A percentile compares a stretch with the other conserved stretches of the same genome.
Evolutionary conservation across 2,329 filamentous ascomycete species (phyloP).

Genomic region (Calonectria leucothoes): DNA sequence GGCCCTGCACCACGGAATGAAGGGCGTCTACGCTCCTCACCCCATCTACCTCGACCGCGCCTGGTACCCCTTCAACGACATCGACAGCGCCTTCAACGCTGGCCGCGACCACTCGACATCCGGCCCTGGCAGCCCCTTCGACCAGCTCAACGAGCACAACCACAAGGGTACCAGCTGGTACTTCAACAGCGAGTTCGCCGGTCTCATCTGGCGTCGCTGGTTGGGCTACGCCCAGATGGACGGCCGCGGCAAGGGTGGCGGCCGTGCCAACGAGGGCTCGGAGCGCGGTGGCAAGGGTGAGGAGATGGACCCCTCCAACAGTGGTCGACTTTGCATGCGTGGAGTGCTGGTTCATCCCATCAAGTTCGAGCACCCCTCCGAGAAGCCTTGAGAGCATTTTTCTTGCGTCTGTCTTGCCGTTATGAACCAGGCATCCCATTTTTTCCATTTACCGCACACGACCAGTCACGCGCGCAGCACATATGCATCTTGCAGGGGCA

Average conservation of each 20-base stretch:
- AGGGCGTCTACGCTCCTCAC: constrained; percentile 84
- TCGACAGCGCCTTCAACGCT: constrained; percentile 83
- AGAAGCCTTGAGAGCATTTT: constrained; percentile 43
- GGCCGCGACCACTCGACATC: constrained; percentile 75
- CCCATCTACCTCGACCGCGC: constrained; percentile 82
- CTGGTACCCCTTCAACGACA: constrained; percentile 74
- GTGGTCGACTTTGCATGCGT: constrained; percentile 80
- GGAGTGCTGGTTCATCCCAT: constrained; percentile 86
- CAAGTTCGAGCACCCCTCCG: constrained; percentile 71
- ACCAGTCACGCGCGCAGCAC: constrained; percentile 43
- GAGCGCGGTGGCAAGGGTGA: constrained; percentile 64
- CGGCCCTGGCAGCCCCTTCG: constrained; percentile 75
- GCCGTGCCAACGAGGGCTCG: constrained; percentile 57
- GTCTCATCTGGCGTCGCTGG: constrained; percentile 85
- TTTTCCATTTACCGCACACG: constrained; percentile 37
- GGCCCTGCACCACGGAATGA: constrained; percentile 81
- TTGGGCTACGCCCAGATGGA: constrained; percentile 69
- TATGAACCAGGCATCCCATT: constrained; percentile 43
- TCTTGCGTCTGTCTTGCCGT: constrained; percentile 36
- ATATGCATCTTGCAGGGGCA: constrained; percentile 45
- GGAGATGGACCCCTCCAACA: constrained; percentile 56
- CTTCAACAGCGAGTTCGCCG: constrained; percentile 82
- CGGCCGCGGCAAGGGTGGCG: constrained; percentile 62
- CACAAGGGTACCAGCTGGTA: constrained; percentile 88
- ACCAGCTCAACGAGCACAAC: constrained; percentile 80